phyloP scores from a whole-genome alignment of 805 yeast species.

The Phaffomyces antillensis region DNA sequence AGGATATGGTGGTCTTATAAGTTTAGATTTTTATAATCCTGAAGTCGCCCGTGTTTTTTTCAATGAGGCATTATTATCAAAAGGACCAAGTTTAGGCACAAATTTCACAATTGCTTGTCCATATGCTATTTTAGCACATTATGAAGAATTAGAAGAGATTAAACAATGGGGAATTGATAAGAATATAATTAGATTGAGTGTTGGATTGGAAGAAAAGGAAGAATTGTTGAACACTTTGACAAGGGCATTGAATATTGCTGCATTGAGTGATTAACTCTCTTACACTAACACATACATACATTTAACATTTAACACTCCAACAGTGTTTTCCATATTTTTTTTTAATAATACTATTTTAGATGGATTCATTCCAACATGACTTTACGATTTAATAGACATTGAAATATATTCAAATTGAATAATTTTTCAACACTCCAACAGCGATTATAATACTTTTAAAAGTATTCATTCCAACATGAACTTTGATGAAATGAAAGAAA shows the following conservation, averaged over 20 bases:
- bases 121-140: conserved; percentile 81
- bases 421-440: too few relatives aligned
- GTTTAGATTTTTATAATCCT: conserved; percentile 60
- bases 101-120: conserved; percentile 88
- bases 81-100: conserved; percentile 90
- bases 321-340: conserved; percentile 3
- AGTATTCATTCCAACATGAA: neutral
- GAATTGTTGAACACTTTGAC: conserved; percentile 32
- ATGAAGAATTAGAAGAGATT: conserved; percentile 70
- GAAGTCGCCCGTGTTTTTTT: conserved; percentile 67
- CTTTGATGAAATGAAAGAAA: too few relatives aligned
- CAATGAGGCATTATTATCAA: conserved; percentile 59
- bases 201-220: conserved; percentile 72
- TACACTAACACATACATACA: neutral
- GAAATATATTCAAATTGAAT: neutral
- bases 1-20: conserved; percentile 85
- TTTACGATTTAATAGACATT: conserved; percentile 1
- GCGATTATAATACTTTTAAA: too few relatives aligned
- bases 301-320: conserved; percentile 5
- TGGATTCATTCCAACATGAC: conserved; percentile 8
- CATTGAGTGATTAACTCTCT: neutral
- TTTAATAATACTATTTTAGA: neutral
- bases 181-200: conserved; percentile 69
- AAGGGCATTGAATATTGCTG: conserved; percentile 18
- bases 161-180: conserved; percentile 79